These are phyloP conservation scores for Termitomyces sp. DNA, from an alignment of 768 basidiomycete species.

Conservation along the genomic window DNA sequence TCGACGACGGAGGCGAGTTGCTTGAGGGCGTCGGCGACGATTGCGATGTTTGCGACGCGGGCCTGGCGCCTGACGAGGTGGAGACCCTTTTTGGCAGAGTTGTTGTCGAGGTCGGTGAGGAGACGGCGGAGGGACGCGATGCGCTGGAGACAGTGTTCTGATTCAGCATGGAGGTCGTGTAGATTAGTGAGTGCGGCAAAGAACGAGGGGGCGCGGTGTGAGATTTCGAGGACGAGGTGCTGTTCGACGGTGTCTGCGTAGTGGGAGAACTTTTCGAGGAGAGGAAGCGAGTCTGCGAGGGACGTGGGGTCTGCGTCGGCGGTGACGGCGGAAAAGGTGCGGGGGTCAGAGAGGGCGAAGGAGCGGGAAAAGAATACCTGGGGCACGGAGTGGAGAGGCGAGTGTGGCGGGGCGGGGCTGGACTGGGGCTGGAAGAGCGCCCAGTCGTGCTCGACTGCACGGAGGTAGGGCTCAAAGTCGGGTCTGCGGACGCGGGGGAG, in stretches of 20 bases:
- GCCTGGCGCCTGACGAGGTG: constrained; percentile 62
- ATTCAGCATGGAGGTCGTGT: constrained; percentile 87
- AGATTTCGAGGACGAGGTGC: constrained; percentile 91
- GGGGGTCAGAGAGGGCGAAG: constrained; percentile 81
- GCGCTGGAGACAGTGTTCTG: constrained; percentile 71
- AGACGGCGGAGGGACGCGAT: constrained; percentile 68
- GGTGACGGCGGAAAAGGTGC: constrained; percentile 72
- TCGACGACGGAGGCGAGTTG: constrained; percentile 71
- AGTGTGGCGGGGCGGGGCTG: constrained; percentile 34
- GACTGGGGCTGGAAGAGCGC: constrained; percentile 55
- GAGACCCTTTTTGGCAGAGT: constrained; percentile 74
- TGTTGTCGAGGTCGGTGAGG: constrained; percentile 70
- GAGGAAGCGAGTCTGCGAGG: constrained; percentile 60
- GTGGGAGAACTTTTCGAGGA: constrained; percentile 87
- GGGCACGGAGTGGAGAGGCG: constrained; percentile 73
- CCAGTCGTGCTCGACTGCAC: constrained; percentile 70
- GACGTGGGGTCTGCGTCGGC: constrained; percentile 51
- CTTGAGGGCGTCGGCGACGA: constrained; percentile 55
- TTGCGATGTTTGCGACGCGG: constrained; percentile 52
- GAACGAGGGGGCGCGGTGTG: constrained; percentile 86
- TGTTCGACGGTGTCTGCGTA: constrained; percentile 92
- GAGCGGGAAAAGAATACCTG: constrained; percentile 68
- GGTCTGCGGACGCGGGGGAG: constrained; percentile 76
- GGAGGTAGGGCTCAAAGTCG: constrained; percentile 82
- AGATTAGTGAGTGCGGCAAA: constrained; percentile 94